Evolutionary conservation across 768 basidiomycete genomes (phyloP).

Genomic region (Lentinula aciculospora): DNA sequence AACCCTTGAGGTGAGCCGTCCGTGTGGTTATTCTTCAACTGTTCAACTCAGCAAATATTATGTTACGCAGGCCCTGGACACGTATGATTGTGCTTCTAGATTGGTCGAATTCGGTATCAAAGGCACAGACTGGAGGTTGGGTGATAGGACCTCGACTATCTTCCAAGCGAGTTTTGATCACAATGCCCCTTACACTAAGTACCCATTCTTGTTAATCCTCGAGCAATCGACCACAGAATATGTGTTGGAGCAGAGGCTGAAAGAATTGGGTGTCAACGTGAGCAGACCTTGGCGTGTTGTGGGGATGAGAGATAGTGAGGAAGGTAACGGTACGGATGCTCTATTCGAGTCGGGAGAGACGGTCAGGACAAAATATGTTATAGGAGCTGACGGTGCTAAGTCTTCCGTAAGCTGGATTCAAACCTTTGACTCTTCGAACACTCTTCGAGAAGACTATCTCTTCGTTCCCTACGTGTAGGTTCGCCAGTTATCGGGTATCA

Average conservation of each 20-base stretch:
- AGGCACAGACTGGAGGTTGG: slow-evolving; percentile 12
- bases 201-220: slow-evolving; percentile 27
- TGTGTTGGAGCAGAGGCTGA: slow-evolving; percentile 24
- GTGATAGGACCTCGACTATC: slow-evolving; percentile 14
- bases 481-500: slow-evolving; percentile 27
- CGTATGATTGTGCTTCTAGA: slow-evolving; percentile 26
- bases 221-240: slow-evolving; percentile 34
- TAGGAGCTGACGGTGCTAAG: slow-evolving; percentile 38
- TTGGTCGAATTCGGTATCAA: slow-evolving; percentile 26
- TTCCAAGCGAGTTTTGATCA: slow-evolving; percentile 16
- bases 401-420: not conserved
- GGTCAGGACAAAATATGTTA: slow-evolving; percentile 11
- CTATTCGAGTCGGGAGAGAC: slow-evolving; percentile 2
- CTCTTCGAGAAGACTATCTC: not conserved
- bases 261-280: slow-evolving; percentile 21
- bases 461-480: slow-evolving; percentile 20
- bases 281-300: slow-evolving; percentile 26
- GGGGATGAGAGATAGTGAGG: slow-evolving; percentile 16
- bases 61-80: slow-evolving; percentile 27
- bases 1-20: slow-evolving; percentile 36
- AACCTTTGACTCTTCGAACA: slow-evolving; percentile 25
- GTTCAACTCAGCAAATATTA: not conserved
- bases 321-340: slow-evolving; percentile 15
- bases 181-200: slow-evolving; percentile 28
- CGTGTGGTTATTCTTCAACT: too few relatives aligned